Evolutionary conservation across 768 basidiomycete species (phyloP), one percentile per base, ranked within the genome.

Genomic region (Termitomyces sp.): DNA sequence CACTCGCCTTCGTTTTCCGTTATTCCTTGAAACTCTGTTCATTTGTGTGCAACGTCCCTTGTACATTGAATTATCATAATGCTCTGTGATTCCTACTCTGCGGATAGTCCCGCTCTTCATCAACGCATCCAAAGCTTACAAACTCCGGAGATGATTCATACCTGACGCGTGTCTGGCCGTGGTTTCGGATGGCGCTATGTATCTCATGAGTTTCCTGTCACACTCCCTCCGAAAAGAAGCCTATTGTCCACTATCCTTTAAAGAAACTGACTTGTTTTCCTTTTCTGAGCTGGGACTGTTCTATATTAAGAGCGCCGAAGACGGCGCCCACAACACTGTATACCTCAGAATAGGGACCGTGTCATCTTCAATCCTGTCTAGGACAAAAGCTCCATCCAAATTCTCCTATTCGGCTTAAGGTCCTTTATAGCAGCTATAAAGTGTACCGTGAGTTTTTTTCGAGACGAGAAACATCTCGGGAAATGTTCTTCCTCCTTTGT

Each of bases 401-500:
- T 5, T n/a, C 40, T 54, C 42, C 43, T 51, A 45, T 32, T 5
- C 14, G 49, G 51, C 53, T 51, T 40, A 45, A 40, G 53, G 48
- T 40, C 43, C 28, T 40, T 21, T 24, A 21, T 15, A 38, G 14
- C 22, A 30, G 11, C 14, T 59, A 56, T 60, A 56, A 56, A 60
- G 37, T 17, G 15, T 49, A 15, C 32, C 11, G 35, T 24, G 37
- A 22, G 11, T 5, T 32, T 22, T 21, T 40, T 48, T 34, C 4
- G n/a, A 21, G 41, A 28, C 14, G 46, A 21, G 21, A 50, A 46
- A 14, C 28, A 40, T 44, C 21, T 17, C 41, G 8, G 6, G n/a
- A 47, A 11, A 61, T 58, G 54, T 37, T 37, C 26, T 32, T 34
- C 45, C n/a, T 57, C 34, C 48, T 58, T 35, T 59, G 41, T 44